Evolutionary conservation across 495 filamentous ascomycete genomes (phyloP).

Genomic region (Aspergillus indologenus): DNA sequence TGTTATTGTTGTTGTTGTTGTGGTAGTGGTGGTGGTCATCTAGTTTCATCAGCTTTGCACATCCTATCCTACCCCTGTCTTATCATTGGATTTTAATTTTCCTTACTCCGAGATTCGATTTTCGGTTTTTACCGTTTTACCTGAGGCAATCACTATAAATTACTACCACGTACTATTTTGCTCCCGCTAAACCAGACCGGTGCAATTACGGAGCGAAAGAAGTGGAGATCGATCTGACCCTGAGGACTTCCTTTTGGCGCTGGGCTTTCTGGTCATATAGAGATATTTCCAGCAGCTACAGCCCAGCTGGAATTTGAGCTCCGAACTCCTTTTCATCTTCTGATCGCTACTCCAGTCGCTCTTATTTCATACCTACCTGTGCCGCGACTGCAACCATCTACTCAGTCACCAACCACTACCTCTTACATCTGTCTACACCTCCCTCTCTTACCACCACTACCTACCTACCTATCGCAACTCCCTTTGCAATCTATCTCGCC

Average conservation of each 20-base stretch:
- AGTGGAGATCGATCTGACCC: slow-evolving; percentile 31
- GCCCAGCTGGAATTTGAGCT: slow-evolving; percentile 10
- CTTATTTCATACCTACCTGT: background rate
- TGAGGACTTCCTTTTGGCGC: slow-evolving; percentile 20
- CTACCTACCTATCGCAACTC: background rate
- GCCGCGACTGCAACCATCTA: background rate
- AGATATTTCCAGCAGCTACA: slow-evolving; percentile 11
- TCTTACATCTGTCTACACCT: no score
- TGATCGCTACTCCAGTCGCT: background rate
- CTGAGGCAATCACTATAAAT: slow-evolving; percentile 2
- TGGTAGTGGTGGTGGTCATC: background rate
- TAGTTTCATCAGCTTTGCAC: background rate
- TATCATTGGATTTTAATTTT: slow-evolving; percentile 8
- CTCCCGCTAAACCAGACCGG: slow-evolving; percentile 14
- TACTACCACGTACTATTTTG: slow-evolving; percentile 3
- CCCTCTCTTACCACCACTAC: background rate
- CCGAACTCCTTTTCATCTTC: slow-evolving; percentile 2
- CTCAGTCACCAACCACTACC: background rate
- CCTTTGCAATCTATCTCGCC: background rate
- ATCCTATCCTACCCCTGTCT: slow-evolving; percentile 2
- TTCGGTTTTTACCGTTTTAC: background rate
- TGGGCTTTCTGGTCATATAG: slow-evolving; percentile 13
- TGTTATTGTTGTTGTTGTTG: background rate
- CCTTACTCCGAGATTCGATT: slow-evolving; percentile 1
- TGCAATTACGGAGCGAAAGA: slow-evolving; percentile 15